phyloP scores from a whole-genome alignment of 2,329 filamentous ascomycete species.

The Aureobasidium sp. region DNA sequence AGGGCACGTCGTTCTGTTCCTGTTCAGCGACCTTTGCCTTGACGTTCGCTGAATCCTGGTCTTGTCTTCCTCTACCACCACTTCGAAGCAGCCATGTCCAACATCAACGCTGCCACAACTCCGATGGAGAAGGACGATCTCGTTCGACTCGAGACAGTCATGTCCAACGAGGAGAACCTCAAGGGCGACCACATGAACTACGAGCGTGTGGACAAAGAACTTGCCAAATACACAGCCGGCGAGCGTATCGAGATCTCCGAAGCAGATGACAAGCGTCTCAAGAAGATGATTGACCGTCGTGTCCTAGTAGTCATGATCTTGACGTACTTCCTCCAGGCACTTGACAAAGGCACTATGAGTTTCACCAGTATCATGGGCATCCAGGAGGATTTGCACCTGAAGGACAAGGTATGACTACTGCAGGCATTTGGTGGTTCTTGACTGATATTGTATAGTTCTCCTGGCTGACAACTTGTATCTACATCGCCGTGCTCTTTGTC shows the following conservation, averaged over 20 bases:
- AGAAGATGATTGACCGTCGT: constrained; percentile 58
- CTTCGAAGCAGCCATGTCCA: neutral
- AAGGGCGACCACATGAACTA: constrained; percentile 51
- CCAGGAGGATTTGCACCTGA: constrained; percentile 27
- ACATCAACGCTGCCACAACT: neutral
- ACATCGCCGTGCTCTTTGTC: constrained; percentile 62
- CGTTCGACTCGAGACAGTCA: constrained; percentile 43
- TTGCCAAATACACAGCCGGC: constrained; percentile 60
- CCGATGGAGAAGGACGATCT: constrained; percentile 20
- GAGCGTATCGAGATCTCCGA: constrained; percentile 50
- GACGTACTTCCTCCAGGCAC: constrained; percentile 65
- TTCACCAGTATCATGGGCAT: constrained; percentile 38
- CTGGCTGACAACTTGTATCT: constrained; percentile 69
- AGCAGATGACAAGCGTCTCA: constrained; percentile 55
- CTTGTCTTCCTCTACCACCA: neutral
- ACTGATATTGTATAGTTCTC: constrained; percentile 44
- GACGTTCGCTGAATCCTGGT: neutral
- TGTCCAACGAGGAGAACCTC: constrained; percentile 36
- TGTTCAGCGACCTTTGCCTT: neutral
- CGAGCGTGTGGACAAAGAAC: constrained; percentile 58
- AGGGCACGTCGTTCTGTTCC: neutral
- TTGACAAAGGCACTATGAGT: constrained; percentile 61
- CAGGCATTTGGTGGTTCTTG: no score
- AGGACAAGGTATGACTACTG: constrained; percentile 25
- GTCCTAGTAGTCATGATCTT: constrained; percentile 64